Evolutionary conservation across 495 filamentous ascomycete species (phyloP), one percentile per base, ranked within the genome.

Genomic region (Talaromyces proteolyticus): DNA sequence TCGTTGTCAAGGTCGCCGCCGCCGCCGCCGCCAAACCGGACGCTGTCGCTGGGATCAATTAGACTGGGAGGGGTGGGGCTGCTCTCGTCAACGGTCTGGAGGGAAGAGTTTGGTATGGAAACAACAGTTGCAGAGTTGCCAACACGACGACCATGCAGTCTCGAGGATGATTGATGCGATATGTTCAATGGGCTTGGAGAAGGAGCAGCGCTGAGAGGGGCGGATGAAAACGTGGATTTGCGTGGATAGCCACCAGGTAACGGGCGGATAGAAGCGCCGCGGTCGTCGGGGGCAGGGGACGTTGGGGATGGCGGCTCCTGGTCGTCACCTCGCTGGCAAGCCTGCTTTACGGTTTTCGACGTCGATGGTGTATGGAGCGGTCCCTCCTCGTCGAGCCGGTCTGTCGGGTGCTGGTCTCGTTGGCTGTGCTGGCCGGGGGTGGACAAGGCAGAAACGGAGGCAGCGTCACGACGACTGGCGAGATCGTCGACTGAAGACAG

Each of bases 11-110:
- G 2, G 14, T 8, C 29, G 8, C 8, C 29, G 29, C 8, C 8
- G 4, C 29, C 14, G 29, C 8, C 29, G 14, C 29, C 29, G 29
- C 14, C 29, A n/a, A n/a, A n/a, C n/a, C n/a, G n/a, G n/a, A n/a
- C n/a, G 50, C 22, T 50, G 48, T 22, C 47, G 42, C 36, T 53
- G 54, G 51, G 56, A 52, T 42, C 56, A 60, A 36, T 53, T 54
- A 43, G 42, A 55, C 50, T 64, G 58, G 53, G 53, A 60, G 45
- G 54, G 57, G 52, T 61, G 61, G 11, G 62, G 60, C 3, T n/a
- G 29, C 29, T 8, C 29, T 34, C 29, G 29, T 34, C 29, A 14
- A 4, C 29, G 29, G 29, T 34, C 29, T 34, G 29, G 4, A 34
- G 29, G 29, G 14, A 34, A 34, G 8, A 10, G 29, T 8, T 14